Evolutionary conservation across 768 basidiomycete species (phyloP), one percentile per base, ranked within the genome.

Genomic region (Fibroporia radiculosa): DNA sequence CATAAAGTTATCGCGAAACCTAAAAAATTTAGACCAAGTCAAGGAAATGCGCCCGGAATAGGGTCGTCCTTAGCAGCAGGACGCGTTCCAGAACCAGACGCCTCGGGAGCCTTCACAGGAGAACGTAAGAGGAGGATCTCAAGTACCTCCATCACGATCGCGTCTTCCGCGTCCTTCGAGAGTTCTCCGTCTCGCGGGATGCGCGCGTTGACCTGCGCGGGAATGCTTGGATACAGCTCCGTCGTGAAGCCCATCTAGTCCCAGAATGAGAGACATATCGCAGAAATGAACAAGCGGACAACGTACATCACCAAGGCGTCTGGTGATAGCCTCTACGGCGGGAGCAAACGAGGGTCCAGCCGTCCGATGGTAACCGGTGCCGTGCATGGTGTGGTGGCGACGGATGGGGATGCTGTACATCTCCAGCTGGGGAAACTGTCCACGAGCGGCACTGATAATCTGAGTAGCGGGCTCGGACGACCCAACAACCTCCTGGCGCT

Each of bases 171-270:
- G 26, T 51, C 53, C 20, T 45, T 44, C 39, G 48, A 48, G 33
- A 55, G 33, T 31, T 52, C 44, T 11, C 18, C 50, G 13, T 37
- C n/a, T 25, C 40, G 53, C 13, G 47, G 22, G n/a, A 61, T 47
- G 26, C 48, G 56, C 8, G 48, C 32, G 33, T 35, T 47, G 20
- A 84, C 51, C 51, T 74, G 71, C 14, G 67, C 61, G 56, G 66
- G 69, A 50, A 85, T 71, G 56, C 71, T 67, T 28, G 82, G 78
- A 59, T 80, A 71, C 14, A 70, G 67, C 37, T 64, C 65, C 44
- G 78, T 70, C 10, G 76, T 78, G 52, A 86, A 84, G n/a, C 84
- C 84, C 84, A 86, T 85, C 84, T 86, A 44, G 2, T 31, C 18
- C 25, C 37, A 25, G 31, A 28, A 35, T 42, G 41, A 50, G 43